A percentile compares a stretch with the other conserved stretches of the same genome.
Conservation (phyloP, 1,284 basidiomycete genomes). For the Malassezia sympodialis region DNA sequence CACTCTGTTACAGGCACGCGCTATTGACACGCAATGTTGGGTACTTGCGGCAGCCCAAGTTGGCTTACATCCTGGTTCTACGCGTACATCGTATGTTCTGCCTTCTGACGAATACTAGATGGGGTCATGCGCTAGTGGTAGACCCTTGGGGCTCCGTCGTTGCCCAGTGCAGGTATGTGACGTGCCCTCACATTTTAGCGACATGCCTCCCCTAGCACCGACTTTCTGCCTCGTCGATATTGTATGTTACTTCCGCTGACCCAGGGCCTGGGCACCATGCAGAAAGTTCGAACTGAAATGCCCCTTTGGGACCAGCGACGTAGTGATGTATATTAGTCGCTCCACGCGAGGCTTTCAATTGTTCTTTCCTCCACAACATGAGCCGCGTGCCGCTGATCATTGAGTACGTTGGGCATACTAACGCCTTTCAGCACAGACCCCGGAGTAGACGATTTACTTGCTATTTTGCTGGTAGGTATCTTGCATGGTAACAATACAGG, state of each 20-base stretch:
- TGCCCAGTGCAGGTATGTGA: constrained; percentile 31
- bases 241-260: constrained; percentile 12
- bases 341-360: background rate
- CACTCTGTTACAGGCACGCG: constrained; percentile 44
- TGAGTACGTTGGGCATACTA: constrained; percentile 8
- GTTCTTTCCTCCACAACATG: background rate
- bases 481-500: constrained; percentile 57
- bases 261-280: constrained; percentile 30
- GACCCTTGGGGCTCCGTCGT: constrained; percentile 45
- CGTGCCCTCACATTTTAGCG: constrained; percentile 12
- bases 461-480: constrained; percentile 53
- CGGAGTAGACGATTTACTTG: constrained; percentile 81
- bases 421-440: constrained; percentile 45
- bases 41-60: constrained; percentile 48
- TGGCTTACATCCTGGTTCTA: constrained; percentile 40
- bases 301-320: constrained; percentile 42
- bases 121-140: constrained; percentile 48
- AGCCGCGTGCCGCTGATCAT: constrained; percentile 11
- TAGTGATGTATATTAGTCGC: constrained; percentile 32
- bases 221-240: constrained; percentile 41
- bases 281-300: constrained; percentile 35
- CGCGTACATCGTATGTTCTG: constrained; percentile 23
- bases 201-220: constrained; percentile 39
- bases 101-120: constrained; percentile 9
- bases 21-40: constrained; percentile 50